These are phyloP conservation scores for Cynara cardunculus DNA, from an alignment of 129 eudicot genomes.

Conservation along the genomic window DNA sequence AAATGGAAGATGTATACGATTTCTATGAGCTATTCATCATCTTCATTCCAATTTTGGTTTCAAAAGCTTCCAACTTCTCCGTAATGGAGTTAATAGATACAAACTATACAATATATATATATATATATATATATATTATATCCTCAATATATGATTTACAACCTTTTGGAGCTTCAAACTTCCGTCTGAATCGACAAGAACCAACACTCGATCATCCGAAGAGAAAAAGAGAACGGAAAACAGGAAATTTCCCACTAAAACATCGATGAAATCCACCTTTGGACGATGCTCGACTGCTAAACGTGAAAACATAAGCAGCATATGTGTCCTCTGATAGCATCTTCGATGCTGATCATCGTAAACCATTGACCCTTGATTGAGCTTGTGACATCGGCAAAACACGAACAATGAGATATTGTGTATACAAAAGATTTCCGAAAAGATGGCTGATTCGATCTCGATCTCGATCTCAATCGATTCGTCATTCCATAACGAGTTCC, in stretches of 20 bases:
- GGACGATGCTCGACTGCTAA: neutral
- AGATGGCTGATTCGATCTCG: too few relatives aligned
- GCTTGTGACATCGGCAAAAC: neutral
- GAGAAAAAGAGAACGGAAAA: slow-evolving; percentile 10
- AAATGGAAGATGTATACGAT: neutral
- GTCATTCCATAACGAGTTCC: slow-evolving; percentile 51
- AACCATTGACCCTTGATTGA: neutral
- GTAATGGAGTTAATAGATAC: neutral
- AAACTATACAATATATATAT: neutral
- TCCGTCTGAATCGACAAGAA: neutral
- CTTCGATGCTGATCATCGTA: slow-evolving; percentile 2
- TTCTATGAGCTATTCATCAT: neutral
- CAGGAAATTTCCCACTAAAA: slow-evolving; percentile 1
- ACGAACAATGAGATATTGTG: neutral
- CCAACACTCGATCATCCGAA: neutral
- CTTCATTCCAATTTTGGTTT: neutral
- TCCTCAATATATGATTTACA: slow-evolving; percentile 1
- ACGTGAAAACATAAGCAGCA: neutral
- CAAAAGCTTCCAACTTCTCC: neutral
- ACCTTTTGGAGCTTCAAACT: neutral
- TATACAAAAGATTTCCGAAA: neutral
- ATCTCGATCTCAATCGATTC: neutral
- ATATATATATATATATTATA: neutral
- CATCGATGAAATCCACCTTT: neutral
- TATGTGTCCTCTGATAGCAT: neutral